Evolutionary conservation across 2,329 filamentous ascomycete genomes (phyloP).

Genomic region (Aspergillus cejpii): DNA sequence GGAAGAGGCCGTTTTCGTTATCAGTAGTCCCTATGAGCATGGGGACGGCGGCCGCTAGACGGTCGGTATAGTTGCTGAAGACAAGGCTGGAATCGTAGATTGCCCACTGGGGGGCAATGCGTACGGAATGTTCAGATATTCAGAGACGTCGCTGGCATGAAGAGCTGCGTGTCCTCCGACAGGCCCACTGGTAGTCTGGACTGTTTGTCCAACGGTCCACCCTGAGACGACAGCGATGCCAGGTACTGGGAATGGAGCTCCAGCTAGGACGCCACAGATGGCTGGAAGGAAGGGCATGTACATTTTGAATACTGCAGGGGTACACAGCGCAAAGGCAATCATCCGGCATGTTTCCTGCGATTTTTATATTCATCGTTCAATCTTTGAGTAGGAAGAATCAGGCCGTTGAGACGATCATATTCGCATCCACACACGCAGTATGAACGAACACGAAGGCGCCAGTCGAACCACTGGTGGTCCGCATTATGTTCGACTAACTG

Average conservation of each 20-base stretch:
- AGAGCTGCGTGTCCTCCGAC: background rate
- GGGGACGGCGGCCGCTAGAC: background rate
- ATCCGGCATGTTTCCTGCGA: background rate
- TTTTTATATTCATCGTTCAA: background rate
- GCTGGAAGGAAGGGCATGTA: background rate
- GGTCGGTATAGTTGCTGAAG: background rate
- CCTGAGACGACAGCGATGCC: background rate
- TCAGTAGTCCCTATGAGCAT: background rate
- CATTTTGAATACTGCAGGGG: background rate
- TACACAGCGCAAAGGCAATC: background rate
- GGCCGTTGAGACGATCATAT: no score
- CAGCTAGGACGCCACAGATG: background rate
- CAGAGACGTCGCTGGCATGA: background rate
- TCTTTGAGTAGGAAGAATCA: no score
- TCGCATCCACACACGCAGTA: background rate
- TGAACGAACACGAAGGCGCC: background rate
- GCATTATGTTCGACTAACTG: no score
- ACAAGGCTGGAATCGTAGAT: background rate
- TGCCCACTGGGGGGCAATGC: background rate
- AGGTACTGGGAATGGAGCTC: background rate
- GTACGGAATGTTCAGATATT: background rate
- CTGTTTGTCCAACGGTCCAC: background rate
- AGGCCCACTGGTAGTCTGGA: background rate
- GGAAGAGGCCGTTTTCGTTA: background rate
- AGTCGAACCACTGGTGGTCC: background rate